Evolutionary conservation across 1,284 basidiomycete genomes (phyloP), one percentile per base, ranked within the genome.

Genomic region (Chiua sp.): DNA sequence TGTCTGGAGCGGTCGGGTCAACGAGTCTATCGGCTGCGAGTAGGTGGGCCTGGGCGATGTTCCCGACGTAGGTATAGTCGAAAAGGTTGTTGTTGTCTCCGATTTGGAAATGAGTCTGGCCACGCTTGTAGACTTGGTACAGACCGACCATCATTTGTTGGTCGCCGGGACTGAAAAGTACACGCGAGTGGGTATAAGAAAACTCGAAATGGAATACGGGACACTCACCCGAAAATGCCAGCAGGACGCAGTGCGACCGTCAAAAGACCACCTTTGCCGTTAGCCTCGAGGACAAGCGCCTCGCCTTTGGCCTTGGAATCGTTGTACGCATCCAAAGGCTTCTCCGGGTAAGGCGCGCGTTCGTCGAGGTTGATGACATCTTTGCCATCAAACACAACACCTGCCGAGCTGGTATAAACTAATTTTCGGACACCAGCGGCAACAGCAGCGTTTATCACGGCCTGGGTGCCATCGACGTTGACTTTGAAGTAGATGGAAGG

Each of bases 31-130:
- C 96, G 12, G 93, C 92, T 3, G 98, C 98, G 51, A 99, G 87
- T 11, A 99, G 79, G 73, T 99, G 98, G 3, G 97, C 97, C 70
- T 93, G 87, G 0, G 96, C 96, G 62, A 98, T 91, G 75, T 99
- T 99, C 64, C 89, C 94, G 64, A 99, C 95, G 71, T 98, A 98
- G 2, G 97, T 98, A 89, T 94, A 98, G 78, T 99, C 98, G 69
- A 96, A 97, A 13, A 98, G 79, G 75, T 99, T 99, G 62, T 83
- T 86, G 79, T 98, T 98, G 77, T 91, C 82, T 51, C 98, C 98
- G 62, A 99, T 90, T 78, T 98, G 97, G 81, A 94, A 93, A 65
- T 93, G 88, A 3, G 95, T 95, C 76, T 97, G 93, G 26, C 87
- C 86, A 57, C 87, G 86, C 68, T 92, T 84, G 73, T 96, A 91